Evolutionary conservation across 768 basidiomycete genomes (phyloP), one percentile per base, ranked within the genome.

Genomic region (Lactarius sp.): DNA sequence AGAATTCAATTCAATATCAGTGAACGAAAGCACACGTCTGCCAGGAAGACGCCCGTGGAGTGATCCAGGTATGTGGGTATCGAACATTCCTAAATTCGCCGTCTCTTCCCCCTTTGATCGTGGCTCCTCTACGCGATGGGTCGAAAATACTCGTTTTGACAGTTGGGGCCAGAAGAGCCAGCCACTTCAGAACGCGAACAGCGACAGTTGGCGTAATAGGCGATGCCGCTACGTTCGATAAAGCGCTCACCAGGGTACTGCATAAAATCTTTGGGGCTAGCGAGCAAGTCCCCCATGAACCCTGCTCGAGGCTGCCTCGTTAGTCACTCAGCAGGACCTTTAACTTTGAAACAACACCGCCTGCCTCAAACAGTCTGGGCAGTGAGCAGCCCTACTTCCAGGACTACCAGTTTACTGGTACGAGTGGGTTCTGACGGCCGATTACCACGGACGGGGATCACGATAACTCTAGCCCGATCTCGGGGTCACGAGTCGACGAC

Each of bases 51-150:
- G 51, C 51, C 36, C 16, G 50, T 52, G 51, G 39, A 52, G 62
- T 52, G 44, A 58, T 36, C 42, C 44, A 54, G 60, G 44, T 53
- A 52, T 36, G 56, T 53, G 31, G 44, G 52, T n/a, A 47, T 18
- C 34, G 34, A 52, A 57, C 37, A 36, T 36, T 36, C 34, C 56
- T 44, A 39, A 47, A 53, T 58, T 46, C 6, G 47, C 47, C 22
- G 13, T n/a, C 18, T 13, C 16, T 51, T 50, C 53, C 49, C 20
- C 37, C 41, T 39, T 56, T 56, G 49, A 27, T 44, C 55, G 33
- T 52, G 41, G 49, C 61, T 39, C 33, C 33, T 27, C 16, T 16
- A 20, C n/a, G 8, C 31, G 36, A 34, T 6, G 36, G 31, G 27
- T 33, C 27, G n/a, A 60, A 52, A 51, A 50, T 8, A 27, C 33